Base-by-base conservation (phyloP, 192 early-diverging fungal species). In the Entomortierella chlamydospora region DNA sequence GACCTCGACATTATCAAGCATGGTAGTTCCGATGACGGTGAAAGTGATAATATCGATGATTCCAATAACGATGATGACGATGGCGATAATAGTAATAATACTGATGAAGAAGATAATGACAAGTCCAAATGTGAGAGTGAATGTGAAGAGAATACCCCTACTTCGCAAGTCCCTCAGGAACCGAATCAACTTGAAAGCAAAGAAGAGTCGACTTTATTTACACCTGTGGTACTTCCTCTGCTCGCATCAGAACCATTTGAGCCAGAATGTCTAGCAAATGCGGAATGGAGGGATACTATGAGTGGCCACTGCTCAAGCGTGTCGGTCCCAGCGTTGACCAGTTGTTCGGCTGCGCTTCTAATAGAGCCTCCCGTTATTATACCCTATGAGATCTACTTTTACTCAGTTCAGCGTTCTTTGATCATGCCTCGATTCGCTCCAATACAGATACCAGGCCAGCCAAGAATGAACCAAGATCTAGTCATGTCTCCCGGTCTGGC, bases 251-350 rank as follows among this genome's bases (percentile, higher is more conserved):
- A 79, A 8, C 6, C 34, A 34, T 79, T 79, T 70, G 74, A 79
- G 45, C 74, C 74, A 25, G 74, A 79, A 31, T 79, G 74, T 28
- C 68, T 79, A 1, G 61, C 68, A 34, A 64, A 54, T 22, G 23
- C 50, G 1, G 55, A 73, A 25, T 73, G 72, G 72, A 25, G 43
- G 0, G 22, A 45, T 6, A 30, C 55, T 15, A 33, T 23, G 5
- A 51, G 45, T 31, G 49, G 9, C 8, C 33, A 52, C 0, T 52
- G 49, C 22, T 28, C 61, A 2, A 25, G 10, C 34, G 60, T 69
- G 57, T 69, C 61, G 6, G 43, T 55, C 12, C 66, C 66, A 45
- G 57, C 47, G 34, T 34, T 69, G 34, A 52, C 57, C 15, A 53
- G 23, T 13, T 60, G 49, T 57, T 69, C 57, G 5, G 41, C 22